Evolutionary conservation across 2,329 filamentous ascomycete genomes (phyloP).

Genomic region (Colletotrichum lupini): DNA sequence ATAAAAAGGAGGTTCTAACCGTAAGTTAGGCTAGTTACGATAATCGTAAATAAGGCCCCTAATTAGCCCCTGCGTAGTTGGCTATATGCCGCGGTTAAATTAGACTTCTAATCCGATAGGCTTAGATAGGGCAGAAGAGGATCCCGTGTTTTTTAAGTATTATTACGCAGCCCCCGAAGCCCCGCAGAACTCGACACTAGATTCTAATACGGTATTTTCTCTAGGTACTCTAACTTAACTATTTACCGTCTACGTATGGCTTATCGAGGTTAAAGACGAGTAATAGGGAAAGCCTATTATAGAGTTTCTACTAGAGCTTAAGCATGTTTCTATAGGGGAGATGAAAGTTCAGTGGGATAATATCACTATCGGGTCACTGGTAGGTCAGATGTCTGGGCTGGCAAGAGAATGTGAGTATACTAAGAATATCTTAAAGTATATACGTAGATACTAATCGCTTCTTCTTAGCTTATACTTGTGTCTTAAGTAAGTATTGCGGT

Average conservation of each 20-base stretch:
- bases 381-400: slow-evolving; percentile 41
- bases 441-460: background rate
- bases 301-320: slow-evolving; percentile 42
- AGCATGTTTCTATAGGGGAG: background rate
- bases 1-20: too few relatives aligned
- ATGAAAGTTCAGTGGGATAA: slow-evolving; percentile 37
- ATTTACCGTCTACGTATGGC: slow-evolving; percentile 47
- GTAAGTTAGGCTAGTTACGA: too few relatives aligned
- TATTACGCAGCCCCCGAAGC: slow-evolving; percentile 37
- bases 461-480: slow-evolving; percentile 29
- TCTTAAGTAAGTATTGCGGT: slow-evolving; percentile 31
- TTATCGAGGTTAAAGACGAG: slow-evolving; percentile 41
- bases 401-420: slow-evolving; percentile 33
- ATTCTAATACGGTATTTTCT: slow-evolving; percentile 40
- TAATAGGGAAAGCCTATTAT: slow-evolving; percentile 44
- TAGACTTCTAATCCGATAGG: too few relatives aligned
- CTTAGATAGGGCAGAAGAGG: background rate
- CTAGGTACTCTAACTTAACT: slow-evolving; percentile 45
- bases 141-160: slow-evolving; percentile 40
- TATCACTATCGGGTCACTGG: slow-evolving; percentile 39
- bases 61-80: too few relatives aligned
- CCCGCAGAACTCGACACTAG: slow-evolving; percentile 30
- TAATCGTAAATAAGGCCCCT: too few relatives aligned
- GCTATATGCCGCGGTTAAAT: too few relatives aligned
- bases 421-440: background rate